These are phyloP conservation scores for Colletotrichum neosansevieriae DNA, from an alignment of 2,329 filamentous ascomycete species.

Conservation along the genomic window DNA sequence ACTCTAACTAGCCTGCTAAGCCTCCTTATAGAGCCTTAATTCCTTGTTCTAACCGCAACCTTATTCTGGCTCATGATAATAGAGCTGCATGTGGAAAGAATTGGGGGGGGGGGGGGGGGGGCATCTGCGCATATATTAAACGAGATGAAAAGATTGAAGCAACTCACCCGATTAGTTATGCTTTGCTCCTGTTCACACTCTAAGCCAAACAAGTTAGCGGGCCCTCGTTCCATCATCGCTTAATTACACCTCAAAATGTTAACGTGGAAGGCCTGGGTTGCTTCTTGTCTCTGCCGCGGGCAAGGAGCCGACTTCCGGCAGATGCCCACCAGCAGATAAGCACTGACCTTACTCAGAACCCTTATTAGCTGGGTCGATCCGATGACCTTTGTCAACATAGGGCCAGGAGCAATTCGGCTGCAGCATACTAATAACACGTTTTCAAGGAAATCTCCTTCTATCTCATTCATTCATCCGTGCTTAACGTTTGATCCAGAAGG, in stretches of 20 bases:
- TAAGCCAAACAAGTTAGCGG: not conserved
- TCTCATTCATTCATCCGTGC: too few species aligned
- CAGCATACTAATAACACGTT: not conserved
- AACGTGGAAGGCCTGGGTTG: slow-evolving; percentile 3
- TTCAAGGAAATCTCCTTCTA: not conserved
- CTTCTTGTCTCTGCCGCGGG: not conserved
- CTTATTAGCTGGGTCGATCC: not conserved
- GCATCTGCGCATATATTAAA: not conserved
- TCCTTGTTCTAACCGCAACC: too few species aligned
- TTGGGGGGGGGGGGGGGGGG: too few species aligned
- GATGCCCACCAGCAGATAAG: too few species aligned
- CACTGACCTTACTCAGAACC: slow-evolving; percentile 5
- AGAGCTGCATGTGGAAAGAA: too few species aligned
- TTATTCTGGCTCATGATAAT: too few species aligned
- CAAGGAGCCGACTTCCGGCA: not conserved
- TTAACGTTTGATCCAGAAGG: too few species aligned
- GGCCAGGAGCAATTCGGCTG: not conserved
- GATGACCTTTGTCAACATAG: too few species aligned
- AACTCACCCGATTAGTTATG: not conserved
- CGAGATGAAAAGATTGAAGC: not conserved
- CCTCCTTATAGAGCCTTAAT: too few species aligned
- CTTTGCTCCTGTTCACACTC: not conserved
- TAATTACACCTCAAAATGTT: slow-evolving; percentile 4
- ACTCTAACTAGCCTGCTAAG: too few species aligned
- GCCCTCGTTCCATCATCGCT: not conserved